phyloP scores from a whole-genome alignment of 2,329 filamentous ascomycete species.

The Pseudomassariella vexata region DNA sequence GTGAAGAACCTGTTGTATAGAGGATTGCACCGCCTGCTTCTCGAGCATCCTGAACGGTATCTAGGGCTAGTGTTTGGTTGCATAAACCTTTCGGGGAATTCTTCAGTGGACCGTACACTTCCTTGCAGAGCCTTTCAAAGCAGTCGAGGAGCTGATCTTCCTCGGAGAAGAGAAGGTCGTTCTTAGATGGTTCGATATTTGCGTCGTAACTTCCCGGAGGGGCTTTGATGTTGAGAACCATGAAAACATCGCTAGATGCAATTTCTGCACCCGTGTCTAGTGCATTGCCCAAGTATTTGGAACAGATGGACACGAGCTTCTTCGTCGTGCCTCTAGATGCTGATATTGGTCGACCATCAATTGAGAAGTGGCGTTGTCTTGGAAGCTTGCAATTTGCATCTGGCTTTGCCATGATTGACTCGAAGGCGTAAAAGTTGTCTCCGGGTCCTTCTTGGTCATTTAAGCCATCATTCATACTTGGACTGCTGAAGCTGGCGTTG shows the following conservation, averaged over 20 bases:
- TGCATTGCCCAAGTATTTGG: constrained; percentile 35
- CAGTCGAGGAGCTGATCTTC: constrained; percentile 37
- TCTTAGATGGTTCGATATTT: constrained; percentile 67
- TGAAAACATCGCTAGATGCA: constrained; percentile 47
- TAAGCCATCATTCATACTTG: constrained; percentile 9
- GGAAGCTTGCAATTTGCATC: constrained; percentile 39
- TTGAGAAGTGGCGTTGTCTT: constrained; percentile 56
- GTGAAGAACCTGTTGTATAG: too few species aligned
- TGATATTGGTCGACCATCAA: constrained; percentile 63
- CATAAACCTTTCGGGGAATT: too few species aligned
- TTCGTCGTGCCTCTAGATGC: constrained; percentile 50
- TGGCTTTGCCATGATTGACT: constrained; percentile 52
- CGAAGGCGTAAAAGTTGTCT: constrained; percentile 36
- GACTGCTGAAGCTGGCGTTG: constrained; percentile 9
- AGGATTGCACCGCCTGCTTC: too few species aligned
- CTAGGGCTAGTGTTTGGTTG: too few species aligned
- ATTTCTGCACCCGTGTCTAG: constrained; percentile 18
- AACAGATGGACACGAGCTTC: constrained; percentile 50
- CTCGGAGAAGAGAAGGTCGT: constrained; percentile 63
- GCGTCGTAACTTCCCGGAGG: constrained; percentile 60
- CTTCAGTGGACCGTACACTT: constrained; percentile 26
- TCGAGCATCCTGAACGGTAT: too few species aligned
- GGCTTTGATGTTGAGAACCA: constrained; percentile 59
- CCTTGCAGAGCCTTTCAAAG: constrained; percentile 38
- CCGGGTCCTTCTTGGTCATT: not conserved